A percentile compares a stretch with the other conserved stretches of the same genome.
Conservation (phyloP, 441 rosid species). For the Jatropha podagrica region DNA sequence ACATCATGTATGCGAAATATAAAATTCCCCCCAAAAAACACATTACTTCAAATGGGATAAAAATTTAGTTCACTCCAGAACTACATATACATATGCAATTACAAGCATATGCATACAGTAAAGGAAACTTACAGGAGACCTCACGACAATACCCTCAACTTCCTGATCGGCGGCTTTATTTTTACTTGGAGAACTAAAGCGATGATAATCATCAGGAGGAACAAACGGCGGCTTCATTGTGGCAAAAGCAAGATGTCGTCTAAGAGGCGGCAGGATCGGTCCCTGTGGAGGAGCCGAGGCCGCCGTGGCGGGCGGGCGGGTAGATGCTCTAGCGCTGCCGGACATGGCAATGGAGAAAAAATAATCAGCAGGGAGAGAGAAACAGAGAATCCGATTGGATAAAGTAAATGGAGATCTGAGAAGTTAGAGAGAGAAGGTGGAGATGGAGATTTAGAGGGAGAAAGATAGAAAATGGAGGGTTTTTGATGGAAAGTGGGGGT, state of each 20-base stretch:
- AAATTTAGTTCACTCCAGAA: neutral
- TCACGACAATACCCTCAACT: constrained; percentile 60
- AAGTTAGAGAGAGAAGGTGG: constrained; percentile 20
- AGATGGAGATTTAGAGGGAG: constrained; percentile 17
- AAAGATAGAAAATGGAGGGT: constrained; percentile 18
- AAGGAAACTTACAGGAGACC: constrained; percentile 74
- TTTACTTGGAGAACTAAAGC: constrained; percentile 45
- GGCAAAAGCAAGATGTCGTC: constrained; percentile 80
- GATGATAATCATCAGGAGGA: constrained; percentile 68
- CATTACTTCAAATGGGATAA: neutral
- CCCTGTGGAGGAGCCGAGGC: constrained; percentile 27
- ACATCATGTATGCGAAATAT: neutral
- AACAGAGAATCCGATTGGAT: neutral
- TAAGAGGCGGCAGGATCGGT: constrained; percentile 65
- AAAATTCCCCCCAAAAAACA: neutral
- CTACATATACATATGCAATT: neutral
- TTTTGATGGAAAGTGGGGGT: constrained; percentile 11
- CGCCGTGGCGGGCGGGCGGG: constrained; percentile 36
- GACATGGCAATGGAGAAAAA: constrained; percentile 35
- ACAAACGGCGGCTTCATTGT: constrained; percentile 71
- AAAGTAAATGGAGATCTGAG: neutral
- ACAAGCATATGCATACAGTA: neutral
- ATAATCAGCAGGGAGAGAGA: neutral
- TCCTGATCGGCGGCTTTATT: constrained; percentile 47
- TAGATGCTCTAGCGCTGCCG: constrained; percentile 49